Base-by-base conservation (phyloP, 768 basidiomycete genomes). In the Butyriboletus loyo region DNA sequence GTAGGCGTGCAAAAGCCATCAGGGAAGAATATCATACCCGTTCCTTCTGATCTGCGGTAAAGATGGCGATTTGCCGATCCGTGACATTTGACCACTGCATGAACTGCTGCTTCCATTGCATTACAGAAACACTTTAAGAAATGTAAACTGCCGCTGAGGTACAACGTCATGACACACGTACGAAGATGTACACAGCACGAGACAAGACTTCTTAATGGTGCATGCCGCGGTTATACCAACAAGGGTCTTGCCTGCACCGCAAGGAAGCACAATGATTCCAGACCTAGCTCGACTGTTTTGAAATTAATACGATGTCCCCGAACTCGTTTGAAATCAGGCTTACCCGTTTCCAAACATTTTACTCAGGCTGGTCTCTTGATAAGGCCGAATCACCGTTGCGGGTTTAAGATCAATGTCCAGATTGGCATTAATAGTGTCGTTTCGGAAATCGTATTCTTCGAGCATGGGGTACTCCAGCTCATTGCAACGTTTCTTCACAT, bases 331-430 rank as follows among this genome's bases (percentile, higher is more conserved):
- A 28, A 21, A 57, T 46, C 4, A 25, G 13, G 58, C 79, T 49
- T 70, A 93, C 91, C 94, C 97, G 69, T 99, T 98, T 48, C 97
- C 96, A 71, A 99, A 99, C 97, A 99, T 99, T 74, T 99, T 99
- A 59, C 92, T 94, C 38, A 99, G 75, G 66, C 91, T 94, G 48
- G 97, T 99, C 73, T 98, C 96, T 71, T 99, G 97, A 72, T 99
- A 99, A 14, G 97, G 93, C 49, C 97, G 82, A 66, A 99, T 97
- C 55, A 96, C 89, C 3, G 97, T 98, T 32, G 93, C 89, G 3
- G 97, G 97, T 69, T 99, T 99, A 49, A 99, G 82, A 70, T 99
- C 97, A 52, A 99, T 99, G 66, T 99, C 97, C 40, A 99, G 79
- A 70, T 98, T 96, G 27, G 97, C 83, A 66, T 99, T 99, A 59